phyloP scores from a whole-genome alignment of 176 grass and related monocot genomes.

The Aegilops sharonensis region DNA sequence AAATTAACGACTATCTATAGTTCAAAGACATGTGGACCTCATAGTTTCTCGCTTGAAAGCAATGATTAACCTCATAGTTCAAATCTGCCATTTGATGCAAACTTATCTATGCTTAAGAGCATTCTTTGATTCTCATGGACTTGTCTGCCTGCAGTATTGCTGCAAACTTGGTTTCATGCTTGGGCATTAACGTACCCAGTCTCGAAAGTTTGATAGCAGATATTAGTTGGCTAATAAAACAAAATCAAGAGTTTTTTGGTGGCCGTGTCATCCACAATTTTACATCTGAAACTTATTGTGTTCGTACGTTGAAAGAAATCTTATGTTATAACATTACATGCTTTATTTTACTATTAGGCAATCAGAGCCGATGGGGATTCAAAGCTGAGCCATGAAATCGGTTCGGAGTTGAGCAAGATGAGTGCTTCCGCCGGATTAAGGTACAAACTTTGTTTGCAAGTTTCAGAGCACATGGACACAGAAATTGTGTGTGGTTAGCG shows the following conservation, averaged over 20 bases:
- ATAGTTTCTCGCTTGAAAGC: constrained; percentile 3
- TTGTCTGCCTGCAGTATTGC: neutral
- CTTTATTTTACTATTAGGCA: constrained; percentile 46
- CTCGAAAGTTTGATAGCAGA: neutral
- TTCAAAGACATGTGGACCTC: neutral
- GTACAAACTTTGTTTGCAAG: constrained; percentile 18
- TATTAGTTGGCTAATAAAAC: neutral
- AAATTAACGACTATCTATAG: neutral
- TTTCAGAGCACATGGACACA: neutral
- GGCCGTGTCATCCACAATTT: neutral
- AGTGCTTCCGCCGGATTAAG: constrained; percentile 69
- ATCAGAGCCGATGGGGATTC: constrained; percentile 71
- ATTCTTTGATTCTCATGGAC: neutral
- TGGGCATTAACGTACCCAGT: neutral
- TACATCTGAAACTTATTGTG: neutral
- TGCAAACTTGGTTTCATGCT: constrained; percentile 11
- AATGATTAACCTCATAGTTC: neutral
- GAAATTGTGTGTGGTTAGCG: neutral
- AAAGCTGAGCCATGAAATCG: constrained; percentile 69
- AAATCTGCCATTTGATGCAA: neutral
- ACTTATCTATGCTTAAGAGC: neutral
- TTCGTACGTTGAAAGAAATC: neutral
- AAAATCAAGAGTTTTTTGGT: neutral
- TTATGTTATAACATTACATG: neutral
- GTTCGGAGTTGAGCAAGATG: constrained; percentile 62